Base-by-base conservation (phyloP, 495 filamentous ascomycete genomes). In the Cercophora samala region DNA sequence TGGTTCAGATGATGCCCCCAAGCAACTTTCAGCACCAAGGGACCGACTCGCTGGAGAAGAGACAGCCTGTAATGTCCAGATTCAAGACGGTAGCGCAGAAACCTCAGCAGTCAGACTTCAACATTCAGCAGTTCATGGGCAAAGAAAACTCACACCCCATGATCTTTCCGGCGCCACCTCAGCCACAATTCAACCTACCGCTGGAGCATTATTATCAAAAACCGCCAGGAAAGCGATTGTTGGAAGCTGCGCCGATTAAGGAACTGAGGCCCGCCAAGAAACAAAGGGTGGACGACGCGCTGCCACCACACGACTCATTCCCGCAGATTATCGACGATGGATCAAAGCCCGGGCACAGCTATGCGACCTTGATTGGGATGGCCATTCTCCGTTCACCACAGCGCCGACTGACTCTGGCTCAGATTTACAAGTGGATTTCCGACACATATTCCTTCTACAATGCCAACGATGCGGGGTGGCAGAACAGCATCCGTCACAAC, bases 381-480 rank as follows among this genome's bases (percentile, higher is more conserved):
- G 91, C 95, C 23, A 98, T 99, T 71, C 80, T 98, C 21, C 88
- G 95, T 53, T 91, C 95, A 5, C 88, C 91, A 29, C 88, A 91
- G 54, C 88, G 92, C 23, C 88, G 91, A 52, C 81, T 99, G 60
- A 97, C 95, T 1, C 83, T 99, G 1, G 88, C 93, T n/a, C 93
- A 97, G 74, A 99, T 99, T 68, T 99, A 99, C 85, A 96, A 95
- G 73, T 99, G 95, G 95, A 98, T 99, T 66, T 93, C 92, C 0
- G 92, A 98, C 74, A 95, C 90, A 4, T 99, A 92, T 75, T 86
- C 85, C 2, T 96, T 91, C 77, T 99, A 97, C 80, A 88, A 88
- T 64, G 86, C 87, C 19, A 84, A 88, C 42, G 92, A 96, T 64
- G 85, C 91, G 5, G 94, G 95, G 25, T 99, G 95, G 95, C 93